These are phyloP conservation scores for Tremella fuciformis DNA, from an alignment of 768 basidiomycete genomes.

Conservation along the genomic window DNA sequence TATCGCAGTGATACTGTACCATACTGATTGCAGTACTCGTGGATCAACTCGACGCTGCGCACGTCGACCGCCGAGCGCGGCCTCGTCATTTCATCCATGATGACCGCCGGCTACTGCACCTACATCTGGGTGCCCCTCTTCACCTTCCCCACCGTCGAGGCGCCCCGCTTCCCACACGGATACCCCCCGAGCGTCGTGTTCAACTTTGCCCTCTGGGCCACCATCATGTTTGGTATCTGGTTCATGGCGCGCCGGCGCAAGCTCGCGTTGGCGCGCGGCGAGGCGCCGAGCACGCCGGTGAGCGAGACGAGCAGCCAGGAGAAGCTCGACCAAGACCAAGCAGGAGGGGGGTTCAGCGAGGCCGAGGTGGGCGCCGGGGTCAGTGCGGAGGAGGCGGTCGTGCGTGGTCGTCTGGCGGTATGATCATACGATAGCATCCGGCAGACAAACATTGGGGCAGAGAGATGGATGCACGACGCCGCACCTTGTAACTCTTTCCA, in stretches of 20 bases:
- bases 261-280: neutral
- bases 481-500: too few species aligned
- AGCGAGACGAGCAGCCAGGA: too few species aligned
- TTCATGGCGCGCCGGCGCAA: conserved; percentile 19
- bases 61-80: conserved; percentile 32
- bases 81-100: conserved; percentile 34
- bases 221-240: conserved; percentile 24
- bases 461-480: too few species aligned
- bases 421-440: too few species aligned
- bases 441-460: too few species aligned
- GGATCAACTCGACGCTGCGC: conserved; percentile 27
- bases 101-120: conserved; percentile 34
- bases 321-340: too few species aligned
- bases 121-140: conserved; percentile 40
- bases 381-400: too few species aligned
- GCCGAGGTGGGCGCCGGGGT: too few species aligned
- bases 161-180: conserved; percentile 32
- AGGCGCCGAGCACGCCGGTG: too few species aligned
- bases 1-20: neutral
- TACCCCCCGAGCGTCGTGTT: conserved; percentile 38
- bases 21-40: conserved; percentile 20
- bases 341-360: too few species aligned
- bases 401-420: too few species aligned
- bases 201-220: conserved; percentile 28
- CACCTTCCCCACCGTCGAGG: conserved; percentile 41